A percentile compares a stretch with the other conserved stretches of the same genome.
Conservation (phyloP, 108 stramenopile species). For the Asterionellopsis glacialis region DNA sequence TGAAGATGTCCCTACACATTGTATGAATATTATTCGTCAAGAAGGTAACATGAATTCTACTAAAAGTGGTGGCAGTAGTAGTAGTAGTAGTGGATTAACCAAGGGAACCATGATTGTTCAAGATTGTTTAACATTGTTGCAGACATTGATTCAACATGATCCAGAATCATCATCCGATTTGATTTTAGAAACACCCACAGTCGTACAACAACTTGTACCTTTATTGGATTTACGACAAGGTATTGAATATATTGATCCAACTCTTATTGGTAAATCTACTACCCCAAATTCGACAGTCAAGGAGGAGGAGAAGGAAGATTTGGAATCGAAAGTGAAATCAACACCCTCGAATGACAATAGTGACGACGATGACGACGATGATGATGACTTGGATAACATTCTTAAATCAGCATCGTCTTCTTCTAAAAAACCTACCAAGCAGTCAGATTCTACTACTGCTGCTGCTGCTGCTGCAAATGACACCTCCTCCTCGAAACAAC, state of each 20-base stretch:
- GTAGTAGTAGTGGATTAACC: conserved; percentile 39
- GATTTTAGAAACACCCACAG: conserved; percentile 43
- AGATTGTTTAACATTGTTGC: conserved; percentile 53
- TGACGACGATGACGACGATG: conserved; percentile 13
- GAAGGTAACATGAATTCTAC: too few species aligned
- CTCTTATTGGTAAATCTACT: conserved; percentile 3
- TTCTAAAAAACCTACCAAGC: not conserved
- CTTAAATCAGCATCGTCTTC: conserved; percentile 24
- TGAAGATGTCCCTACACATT: conserved; percentile 49
- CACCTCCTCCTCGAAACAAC: too few species aligned
- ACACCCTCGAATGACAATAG: conserved; percentile 1
- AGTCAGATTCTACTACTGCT: too few species aligned
- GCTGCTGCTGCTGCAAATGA: too few species aligned
- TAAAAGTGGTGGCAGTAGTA: too few species aligned
- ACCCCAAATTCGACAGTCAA: not conserved
- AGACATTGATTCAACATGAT: conserved; percentile 41
- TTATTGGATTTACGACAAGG: conserved; percentile 69
- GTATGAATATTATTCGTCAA: conserved; percentile 42
- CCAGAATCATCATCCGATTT: conserved; percentile 27
- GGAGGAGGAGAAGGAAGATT: too few species aligned
- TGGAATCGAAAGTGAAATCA: not conserved
- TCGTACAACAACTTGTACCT: conserved; percentile 45
- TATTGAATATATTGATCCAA: conserved; percentile 29
- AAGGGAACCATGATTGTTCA: conserved; percentile 35
- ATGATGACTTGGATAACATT: conserved; percentile 75